These are phyloP conservation scores for Trichoderma sp. DNA, from an alignment of 2,329 filamentous ascomycete species.

Conservation along the genomic window DNA sequence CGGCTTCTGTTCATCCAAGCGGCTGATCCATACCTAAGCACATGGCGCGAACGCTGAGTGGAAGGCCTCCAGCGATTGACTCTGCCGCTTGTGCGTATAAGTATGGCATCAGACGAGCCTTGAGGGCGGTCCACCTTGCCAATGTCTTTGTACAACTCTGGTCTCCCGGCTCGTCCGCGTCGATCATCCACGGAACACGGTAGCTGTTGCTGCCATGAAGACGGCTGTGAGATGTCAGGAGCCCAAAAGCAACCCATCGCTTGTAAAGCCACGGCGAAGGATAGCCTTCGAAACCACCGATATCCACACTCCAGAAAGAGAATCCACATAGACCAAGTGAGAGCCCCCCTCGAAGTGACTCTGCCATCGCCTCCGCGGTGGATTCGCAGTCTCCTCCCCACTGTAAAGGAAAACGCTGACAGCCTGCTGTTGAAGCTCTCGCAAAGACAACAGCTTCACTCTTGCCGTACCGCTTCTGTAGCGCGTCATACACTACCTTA, in stretches of 20 bases:
- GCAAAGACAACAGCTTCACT: constrained; percentile 67
- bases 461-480: constrained; percentile 56
- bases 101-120: constrained; percentile 57
- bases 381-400: constrained; percentile 79
- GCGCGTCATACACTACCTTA: constrained; percentile 66
- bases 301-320: constrained; percentile 70
- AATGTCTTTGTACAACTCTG: constrained; percentile 56
- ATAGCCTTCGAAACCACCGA: constrained; percentile 70
- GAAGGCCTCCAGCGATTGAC: constrained; percentile 55
- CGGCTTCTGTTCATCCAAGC: background rate
- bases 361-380: constrained; percentile 72
- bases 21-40: constrained; percentile 48
- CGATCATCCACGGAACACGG: constrained; percentile 74
- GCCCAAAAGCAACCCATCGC: constrained; percentile 75
- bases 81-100: constrained; percentile 49
- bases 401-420: constrained; percentile 68
- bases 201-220: constrained; percentile 71
- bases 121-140: constrained; percentile 52
- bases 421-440: constrained; percentile 66
- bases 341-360: constrained; percentile 67
- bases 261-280: constrained; percentile 72
- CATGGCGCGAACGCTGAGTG: constrained; percentile 64
- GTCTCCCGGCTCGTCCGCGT: constrained; percentile 61
- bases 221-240: constrained; percentile 69
- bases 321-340: constrained; percentile 66